Percentiles rank a stretch among this genome's conserved stretches.
Conservation (phyloP, 2,329 filamentous ascomycete genomes). For the Alternaria infectoria region DNA sequence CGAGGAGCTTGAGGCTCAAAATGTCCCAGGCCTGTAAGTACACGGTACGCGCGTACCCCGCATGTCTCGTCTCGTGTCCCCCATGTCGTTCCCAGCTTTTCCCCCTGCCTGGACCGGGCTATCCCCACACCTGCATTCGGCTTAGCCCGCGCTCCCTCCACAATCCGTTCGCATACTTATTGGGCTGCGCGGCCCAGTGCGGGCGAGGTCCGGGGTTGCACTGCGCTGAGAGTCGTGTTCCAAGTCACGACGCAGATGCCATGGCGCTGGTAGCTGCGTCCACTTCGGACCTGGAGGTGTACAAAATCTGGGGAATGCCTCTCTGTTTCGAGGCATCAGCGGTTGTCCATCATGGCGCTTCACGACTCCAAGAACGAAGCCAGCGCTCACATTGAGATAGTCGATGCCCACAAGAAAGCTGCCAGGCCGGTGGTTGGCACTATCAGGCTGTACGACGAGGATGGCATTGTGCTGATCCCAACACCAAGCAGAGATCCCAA, state of each 20-base stretch:
- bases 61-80: not conserved
- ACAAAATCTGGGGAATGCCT: not conserved
- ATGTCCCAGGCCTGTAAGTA: not conserved
- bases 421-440: constrained; percentile 17
- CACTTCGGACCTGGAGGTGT: not conserved
- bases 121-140: not conserved
- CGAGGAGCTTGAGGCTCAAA: constrained; percentile 11
- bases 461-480: constrained; percentile 18
- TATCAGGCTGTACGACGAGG: constrained; percentile 14
- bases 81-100: not conserved
- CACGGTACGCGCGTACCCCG: not conserved
- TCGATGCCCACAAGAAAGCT: constrained; percentile 16
- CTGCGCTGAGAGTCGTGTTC: not conserved
- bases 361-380: constrained; percentile 5
- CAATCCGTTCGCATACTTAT: constrained; percentile 14
- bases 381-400: constrained; percentile 12
- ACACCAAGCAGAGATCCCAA: constrained; percentile 17
- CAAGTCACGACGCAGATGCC: not conserved
- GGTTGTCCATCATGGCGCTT: not conserved
- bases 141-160: constrained; percentile 15
- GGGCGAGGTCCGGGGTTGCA: constrained; percentile 12
- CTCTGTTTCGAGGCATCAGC: not conserved
- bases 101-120: not conserved
- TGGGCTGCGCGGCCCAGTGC: constrained; percentile 14
- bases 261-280: not conserved